Evolutionary conservation across 441 rosid species (phyloP), one percentile per base, ranked within the genome.

Genomic region (Codiaeum variegatum): DNA sequence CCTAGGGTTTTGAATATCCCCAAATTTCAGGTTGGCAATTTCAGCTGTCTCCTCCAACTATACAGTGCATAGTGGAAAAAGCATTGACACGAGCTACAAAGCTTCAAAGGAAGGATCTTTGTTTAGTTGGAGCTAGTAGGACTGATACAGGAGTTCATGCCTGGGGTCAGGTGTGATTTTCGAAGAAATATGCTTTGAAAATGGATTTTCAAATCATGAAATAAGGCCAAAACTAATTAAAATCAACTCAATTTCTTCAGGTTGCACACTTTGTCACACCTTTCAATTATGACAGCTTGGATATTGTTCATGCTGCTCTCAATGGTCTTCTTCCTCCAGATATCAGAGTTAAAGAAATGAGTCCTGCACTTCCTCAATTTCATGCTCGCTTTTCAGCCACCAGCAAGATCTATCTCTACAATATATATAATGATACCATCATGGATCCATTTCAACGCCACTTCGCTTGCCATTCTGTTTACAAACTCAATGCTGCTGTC

Each of bases 111-210:
- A 81, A 87, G 81, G 84, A 87, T 79, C 90, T 94, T 70, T 80
- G 29, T 64, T 76, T 94, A 23, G 97, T 90, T 66, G 98, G 95
- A 52, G 96, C 98, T 0, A 84, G 97, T 72, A 83, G 97, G 80
- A 94, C 98, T 3, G 98, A 91, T 82, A 80, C 89, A 51, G 98
- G 97, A 65, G 98, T 94, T 77, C 98, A 94, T 77, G 98, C 98
- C 70, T 85, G 88, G 93, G 98, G 98, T 68, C 98, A 94, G 97
- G 97, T 93, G 83, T 65, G 77, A 58, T 51, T 77, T 72, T 67
- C n/a, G n/a, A n/a, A n/a, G n/a, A n/a, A n/a, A n/a, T n/a, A n/a
- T n/a, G n/a, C n/a, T n/a, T n/a, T n/a, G n/a, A n/a, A n/a, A n/a
- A n/a, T n/a, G n/a, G n/a, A n/a, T n/a, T n/a, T n/a, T n/a, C n/a